phyloP scores from a whole-genome alignment of 495 filamentous ascomycete genomes.

The Trichoderma erinaceum region DNA sequence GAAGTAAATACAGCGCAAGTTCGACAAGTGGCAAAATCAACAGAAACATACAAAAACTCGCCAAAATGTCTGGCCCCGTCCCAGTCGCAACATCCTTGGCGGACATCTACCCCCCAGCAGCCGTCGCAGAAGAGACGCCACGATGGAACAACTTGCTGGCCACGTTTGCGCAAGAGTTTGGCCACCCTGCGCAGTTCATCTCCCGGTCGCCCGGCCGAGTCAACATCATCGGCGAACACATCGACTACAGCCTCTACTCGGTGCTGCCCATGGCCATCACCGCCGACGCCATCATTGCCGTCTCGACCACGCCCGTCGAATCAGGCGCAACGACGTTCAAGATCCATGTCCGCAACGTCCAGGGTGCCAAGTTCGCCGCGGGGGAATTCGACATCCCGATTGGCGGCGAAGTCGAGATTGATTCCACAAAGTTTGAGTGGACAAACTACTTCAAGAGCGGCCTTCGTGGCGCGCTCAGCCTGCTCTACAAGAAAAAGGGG shows the following conservation, averaged over 20 bases:
- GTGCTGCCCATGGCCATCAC: constrained; percentile 93
- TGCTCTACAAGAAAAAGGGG: constrained; percentile 64
- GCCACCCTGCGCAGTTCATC: constrained; percentile 68
- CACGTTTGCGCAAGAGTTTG: constrained; percentile 69
- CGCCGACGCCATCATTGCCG: constrained; percentile 83
- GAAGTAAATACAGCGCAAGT: background rate
- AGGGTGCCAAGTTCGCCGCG: constrained; percentile 66
- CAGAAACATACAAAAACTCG: background rate
- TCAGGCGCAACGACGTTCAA: constrained; percentile 31
- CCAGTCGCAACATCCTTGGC: constrained; percentile 53
- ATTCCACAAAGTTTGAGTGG: constrained; percentile 83
- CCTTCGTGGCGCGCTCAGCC: constrained; percentile 69
- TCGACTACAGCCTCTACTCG: constrained; percentile 95
- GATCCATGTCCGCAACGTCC: constrained; percentile 67
- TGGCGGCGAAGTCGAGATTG: constrained; percentile 67
- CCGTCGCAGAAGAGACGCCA: constrained; percentile 46
- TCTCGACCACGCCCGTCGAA: constrained; percentile 51
- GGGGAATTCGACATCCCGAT: constrained; percentile 68
- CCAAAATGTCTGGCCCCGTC: constrained; percentile 51
- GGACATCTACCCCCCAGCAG: constrained; percentile 64
- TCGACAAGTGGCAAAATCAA: background rate
- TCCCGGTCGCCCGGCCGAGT: constrained; percentile 88
- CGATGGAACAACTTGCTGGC: constrained; percentile 69
- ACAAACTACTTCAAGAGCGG: constrained; percentile 97
- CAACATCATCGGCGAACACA: constrained; percentile 98